A percentile compares a stretch with the other conserved stretches of the same genome.
phyloP scores from a whole-genome alignment of 495 filamentous ascomycete genomes.

The Acidomyces sp. region DNA sequence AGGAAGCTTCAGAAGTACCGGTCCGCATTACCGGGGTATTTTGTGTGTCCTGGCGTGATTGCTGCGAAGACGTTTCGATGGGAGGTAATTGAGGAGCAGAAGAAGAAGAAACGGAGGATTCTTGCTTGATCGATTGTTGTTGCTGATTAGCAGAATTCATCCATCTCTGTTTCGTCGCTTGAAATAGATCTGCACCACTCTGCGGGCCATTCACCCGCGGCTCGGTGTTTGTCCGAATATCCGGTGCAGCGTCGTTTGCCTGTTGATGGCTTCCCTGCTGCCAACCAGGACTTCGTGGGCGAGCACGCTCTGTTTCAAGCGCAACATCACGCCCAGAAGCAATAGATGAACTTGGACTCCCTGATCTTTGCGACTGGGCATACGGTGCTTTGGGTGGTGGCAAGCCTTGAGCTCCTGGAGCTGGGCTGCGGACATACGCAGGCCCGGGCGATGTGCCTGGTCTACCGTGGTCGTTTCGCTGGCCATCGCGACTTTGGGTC shows the following conservation, averaged over 20 bases:
- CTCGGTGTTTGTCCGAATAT: background rate
- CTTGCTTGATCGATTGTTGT: background rate
- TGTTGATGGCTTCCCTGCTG: background rate
- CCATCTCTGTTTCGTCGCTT: conserved; percentile 8
- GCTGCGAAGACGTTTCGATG: conserved; percentile 7
- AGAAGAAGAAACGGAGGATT: background rate
- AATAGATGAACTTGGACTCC: background rate
- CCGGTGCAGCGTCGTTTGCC: background rate
- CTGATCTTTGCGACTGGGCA: background rate
- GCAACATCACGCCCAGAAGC: background rate
- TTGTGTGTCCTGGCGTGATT: conserved; percentile 2
- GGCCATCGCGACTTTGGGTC: conserved; percentile 6
- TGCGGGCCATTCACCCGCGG: background rate
- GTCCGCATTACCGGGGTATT: background rate
- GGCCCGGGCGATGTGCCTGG: conserved; percentile 10
- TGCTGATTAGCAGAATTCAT: conserved; percentile 1
- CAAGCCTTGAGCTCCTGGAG: conserved; percentile 1
- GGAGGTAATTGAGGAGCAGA: conserved; percentile 7
- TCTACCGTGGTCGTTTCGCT: conserved; percentile 1
- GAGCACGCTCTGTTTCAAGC: conserved; percentile 16
- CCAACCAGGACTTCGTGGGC: conserved; percentile 30
- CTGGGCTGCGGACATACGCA: background rate
- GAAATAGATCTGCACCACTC: conserved; percentile 8
- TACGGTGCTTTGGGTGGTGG: conserved; percentile 1
- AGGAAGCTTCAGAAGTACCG: conserved; percentile 8